A percentile compares a stretch with the other conserved stretches of the same genome.
phyloP scores from a whole-genome alignment of 805 yeast species.

The Schizosaccharomyces cryophilus region DNA sequence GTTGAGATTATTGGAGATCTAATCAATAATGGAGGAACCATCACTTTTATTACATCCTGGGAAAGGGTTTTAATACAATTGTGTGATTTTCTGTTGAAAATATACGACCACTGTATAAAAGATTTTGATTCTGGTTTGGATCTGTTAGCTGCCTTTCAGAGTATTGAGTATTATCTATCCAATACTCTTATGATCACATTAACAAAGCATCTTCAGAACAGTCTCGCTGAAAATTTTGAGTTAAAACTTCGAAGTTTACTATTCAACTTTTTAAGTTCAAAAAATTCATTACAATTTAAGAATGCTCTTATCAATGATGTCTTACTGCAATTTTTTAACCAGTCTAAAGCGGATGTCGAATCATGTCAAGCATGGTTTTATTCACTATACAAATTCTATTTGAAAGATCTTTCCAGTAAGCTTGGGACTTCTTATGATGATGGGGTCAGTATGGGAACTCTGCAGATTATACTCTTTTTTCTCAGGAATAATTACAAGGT shows the following conservation, averaged over 20 bases:
- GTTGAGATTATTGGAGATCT: neutral
- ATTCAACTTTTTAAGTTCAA: too few species aligned
- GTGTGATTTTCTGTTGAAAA: neutral
- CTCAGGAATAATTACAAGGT: slow-evolving; percentile 40
- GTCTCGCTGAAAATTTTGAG: too few species aligned
- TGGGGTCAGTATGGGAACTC: slow-evolving; percentile 44
- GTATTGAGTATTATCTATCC: neutral
- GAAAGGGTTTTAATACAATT: neutral
- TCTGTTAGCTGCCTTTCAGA: neutral
- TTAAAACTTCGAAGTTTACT: too few species aligned
- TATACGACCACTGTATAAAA: neutral
- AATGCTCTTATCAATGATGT: neutral
- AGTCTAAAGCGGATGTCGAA: neutral
- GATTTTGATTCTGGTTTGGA: neutral
- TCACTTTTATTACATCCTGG: neutral
- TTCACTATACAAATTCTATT: neutral
- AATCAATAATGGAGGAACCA: neutral
- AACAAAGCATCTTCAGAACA: neutral
- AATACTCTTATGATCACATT: neutral
- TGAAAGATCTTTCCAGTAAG: neutral
- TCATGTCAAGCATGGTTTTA: neutral
- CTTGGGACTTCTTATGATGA: slow-evolving; percentile 29
- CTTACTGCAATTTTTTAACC: neutral
- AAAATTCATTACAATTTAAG: too few species aligned
- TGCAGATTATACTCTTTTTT: slow-evolving; percentile 58